phyloP scores from a whole-genome alignment of 495 filamentous ascomycete species.

The Neurospora sp. region DNA sequence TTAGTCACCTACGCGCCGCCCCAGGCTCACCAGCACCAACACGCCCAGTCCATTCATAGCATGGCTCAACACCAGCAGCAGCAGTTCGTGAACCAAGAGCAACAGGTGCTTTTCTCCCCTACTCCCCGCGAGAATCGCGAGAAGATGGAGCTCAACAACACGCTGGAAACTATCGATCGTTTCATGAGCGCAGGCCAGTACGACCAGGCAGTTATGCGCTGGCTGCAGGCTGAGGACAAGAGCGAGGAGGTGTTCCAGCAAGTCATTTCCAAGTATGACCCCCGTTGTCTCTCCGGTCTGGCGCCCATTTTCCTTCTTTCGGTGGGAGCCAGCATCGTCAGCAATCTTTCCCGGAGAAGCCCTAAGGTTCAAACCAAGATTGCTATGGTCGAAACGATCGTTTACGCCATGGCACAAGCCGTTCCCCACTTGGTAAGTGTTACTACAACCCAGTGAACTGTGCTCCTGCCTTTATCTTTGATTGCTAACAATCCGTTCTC shows the following conservation, averaged over 20 bases:
- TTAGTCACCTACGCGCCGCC: constrained; percentile 14
- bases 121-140: constrained; percentile 28
- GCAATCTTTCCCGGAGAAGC: constrained; percentile 49
- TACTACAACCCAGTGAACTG: background rate
- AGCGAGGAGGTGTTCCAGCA: constrained; percentile 74
- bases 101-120: constrained; percentile 25
- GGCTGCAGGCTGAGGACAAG: constrained; percentile 70
- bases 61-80: constrained; percentile 26
- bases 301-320: constrained; percentile 73
- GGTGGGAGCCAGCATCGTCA: constrained; percentile 70
- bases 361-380: constrained; percentile 48
- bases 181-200: constrained; percentile 55
- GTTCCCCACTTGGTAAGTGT: constrained; percentile 38
- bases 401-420: constrained; percentile 38
- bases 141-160: constrained; percentile 51
- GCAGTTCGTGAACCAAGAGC: constrained; percentile 19
- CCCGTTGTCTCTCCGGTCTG: constrained; percentile 58
- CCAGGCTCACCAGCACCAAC: constrained; percentile 9
- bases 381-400: constrained; percentile 65
- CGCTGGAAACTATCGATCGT: constrained; percentile 53
- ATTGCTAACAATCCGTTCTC: constrained; percentile 2
- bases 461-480: constrained; percentile 6
- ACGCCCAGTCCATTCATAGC: constrained; percentile 10
- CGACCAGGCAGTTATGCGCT: constrained; percentile 61
- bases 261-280: constrained; percentile 65